phyloP scores from a whole-genome alignment of 1,284 basidiomycete species.

The Xerocomus nothofagi region DNA sequence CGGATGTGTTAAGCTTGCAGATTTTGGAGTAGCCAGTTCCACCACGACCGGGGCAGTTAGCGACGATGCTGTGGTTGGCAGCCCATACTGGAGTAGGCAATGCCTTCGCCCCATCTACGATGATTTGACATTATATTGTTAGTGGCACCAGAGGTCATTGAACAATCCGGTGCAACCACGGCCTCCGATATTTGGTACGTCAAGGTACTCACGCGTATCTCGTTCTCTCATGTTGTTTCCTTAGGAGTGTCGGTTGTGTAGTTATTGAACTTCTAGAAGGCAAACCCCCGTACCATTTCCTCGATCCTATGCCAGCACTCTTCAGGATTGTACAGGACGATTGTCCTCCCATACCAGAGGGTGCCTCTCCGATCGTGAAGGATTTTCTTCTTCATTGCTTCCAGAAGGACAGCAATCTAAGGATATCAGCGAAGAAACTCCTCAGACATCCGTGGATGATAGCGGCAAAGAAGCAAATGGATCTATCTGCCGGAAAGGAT shows the following conservation, averaged over 20 bases:
- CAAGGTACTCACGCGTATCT: neutral
- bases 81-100: conserved; percentile 92
- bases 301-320: conserved; percentile 97
- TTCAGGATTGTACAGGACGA: conserved; percentile 99
- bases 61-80: conserved; percentile 91
- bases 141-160: conserved; percentile 98
- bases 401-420: conserved; percentile 94
- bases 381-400: conserved; percentile 98
- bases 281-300: conserved; percentile 92
- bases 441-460: conserved; percentile 96
- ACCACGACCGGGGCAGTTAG: conserved; percentile 69
- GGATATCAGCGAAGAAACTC: conserved; percentile 92
- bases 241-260: conserved; percentile 90
- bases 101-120: conserved; percentile 15
- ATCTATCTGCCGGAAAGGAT: conserved; percentile 43
- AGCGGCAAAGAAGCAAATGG: conserved; percentile 75
- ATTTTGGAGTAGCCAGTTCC: conserved; percentile 88
- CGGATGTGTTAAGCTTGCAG: conserved; percentile 93
- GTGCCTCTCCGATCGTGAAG: conserved; percentile 90
- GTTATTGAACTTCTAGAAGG: conserved; percentile 97
- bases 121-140: conserved; percentile 19
- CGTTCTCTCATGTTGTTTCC: conserved; percentile 14
- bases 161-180: conserved; percentile 94
- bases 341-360: conserved; percentile 92
- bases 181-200: conserved; percentile 93